Evolutionary conservation across 2,329 filamentous ascomycete species (phyloP), one percentile per base, ranked within the genome.

Genomic region (Botryosphaeria dothidea): DNA sequence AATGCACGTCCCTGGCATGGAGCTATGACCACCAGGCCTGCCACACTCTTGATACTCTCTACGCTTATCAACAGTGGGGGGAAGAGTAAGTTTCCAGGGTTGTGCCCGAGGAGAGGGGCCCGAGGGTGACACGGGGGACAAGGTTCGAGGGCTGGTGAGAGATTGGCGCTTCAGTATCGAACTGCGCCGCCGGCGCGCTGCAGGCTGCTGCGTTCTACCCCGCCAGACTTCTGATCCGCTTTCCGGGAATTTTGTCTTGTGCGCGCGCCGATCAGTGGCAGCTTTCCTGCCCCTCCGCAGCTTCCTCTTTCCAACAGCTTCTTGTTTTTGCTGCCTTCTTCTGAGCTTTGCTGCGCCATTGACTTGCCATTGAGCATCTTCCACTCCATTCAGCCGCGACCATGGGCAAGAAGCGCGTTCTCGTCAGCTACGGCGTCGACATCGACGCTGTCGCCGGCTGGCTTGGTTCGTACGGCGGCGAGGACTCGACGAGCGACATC

Each of bases 391-490:
- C 17, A 3, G 3, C 38, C 11, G 31, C 31, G n/a, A 36, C 63
- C 9, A 81, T 81, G 78, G 78, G 73, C 48, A 81, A 82, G 73
- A 86, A 85, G 68, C 78, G 83, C 60, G 81, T 86, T 56, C 81
- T 86, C 41, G 81, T 84, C 48, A 79, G 85, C 69, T 91, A 91
- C 70, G 88, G 89, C 2, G 87, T 92, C 25, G 90, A 92, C 67
- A 88, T 92, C 27, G 90, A 92, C 68, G 65, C 89, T n/a, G 88
- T 92, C 1, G 86, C 89, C 1, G 89, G 90, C 8, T 92, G 90
- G 90, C 80, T 92, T 0, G 90, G 90, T 0, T 90, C 86, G 0
- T 92, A 93, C 70, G 88, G 88, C 17, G 89, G 90, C 41, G 85
- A 92, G 74, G 90, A 92, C 72, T 89, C 85, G 7, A 87, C 85